Conservation (phyloP, 345 rosid species). For the Salix arbutifolia region DNA sequence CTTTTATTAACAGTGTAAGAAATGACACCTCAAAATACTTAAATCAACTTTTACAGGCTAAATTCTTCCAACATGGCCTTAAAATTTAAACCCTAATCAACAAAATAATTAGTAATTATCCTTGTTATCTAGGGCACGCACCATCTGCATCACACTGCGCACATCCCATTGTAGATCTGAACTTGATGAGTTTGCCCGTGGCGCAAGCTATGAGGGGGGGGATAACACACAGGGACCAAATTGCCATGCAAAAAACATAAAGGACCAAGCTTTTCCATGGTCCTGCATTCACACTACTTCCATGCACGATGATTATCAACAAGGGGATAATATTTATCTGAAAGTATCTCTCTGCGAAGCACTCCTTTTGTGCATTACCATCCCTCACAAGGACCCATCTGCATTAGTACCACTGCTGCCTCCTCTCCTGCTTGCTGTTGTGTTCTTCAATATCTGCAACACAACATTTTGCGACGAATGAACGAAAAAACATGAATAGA, state of each 20-base stretch:
- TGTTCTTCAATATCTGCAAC: conserved; percentile 86
- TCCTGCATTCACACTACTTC: not conserved
- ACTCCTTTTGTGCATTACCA: not conserved
- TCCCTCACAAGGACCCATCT: conserved; percentile 38
- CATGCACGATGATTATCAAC: not conserved
- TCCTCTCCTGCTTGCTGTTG: conserved; percentile 83
- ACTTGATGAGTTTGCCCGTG: not conserved
- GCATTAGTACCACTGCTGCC: conserved; percentile 45
- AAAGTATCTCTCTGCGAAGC: not conserved
- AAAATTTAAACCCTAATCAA: not conserved
- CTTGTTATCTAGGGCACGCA: not conserved
- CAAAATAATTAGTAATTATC: not conserved
- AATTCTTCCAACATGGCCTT: not conserved
- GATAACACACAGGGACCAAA: not conserved
- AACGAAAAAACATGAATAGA: not conserved
- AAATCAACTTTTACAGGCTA: too few species aligned
- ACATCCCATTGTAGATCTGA: not conserved
- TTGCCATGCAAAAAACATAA: not conserved
- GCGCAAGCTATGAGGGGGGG: not conserved
- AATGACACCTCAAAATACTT: too few species aligned
- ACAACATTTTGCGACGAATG: not conserved
- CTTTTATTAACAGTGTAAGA: too few species aligned
- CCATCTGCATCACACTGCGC: not conserved
- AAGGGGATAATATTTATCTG: not conserved
- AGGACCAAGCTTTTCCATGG: not conserved